These are phyloP conservation scores for Quercus berberidifolia DNA, from an alignment of 306 rosid genomes.

Conservation along the genomic window DNA sequence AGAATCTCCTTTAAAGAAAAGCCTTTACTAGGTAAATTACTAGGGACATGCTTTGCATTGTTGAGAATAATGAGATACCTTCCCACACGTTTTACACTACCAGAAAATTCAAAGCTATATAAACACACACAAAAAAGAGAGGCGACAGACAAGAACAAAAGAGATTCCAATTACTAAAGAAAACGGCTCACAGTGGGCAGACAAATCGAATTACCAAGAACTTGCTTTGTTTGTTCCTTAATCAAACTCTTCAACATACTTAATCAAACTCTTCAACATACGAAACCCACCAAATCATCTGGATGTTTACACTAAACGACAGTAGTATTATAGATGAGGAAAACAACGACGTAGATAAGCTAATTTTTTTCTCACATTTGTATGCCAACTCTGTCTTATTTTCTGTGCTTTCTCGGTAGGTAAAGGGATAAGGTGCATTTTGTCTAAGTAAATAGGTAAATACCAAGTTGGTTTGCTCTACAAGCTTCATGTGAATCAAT, in stretches of 20 bases:
- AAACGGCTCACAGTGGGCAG: background rate
- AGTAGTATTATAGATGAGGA: background rate
- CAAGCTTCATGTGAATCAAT: background rate
- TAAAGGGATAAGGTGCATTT: background rate
- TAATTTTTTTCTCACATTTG: background rate
- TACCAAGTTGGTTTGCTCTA: background rate
- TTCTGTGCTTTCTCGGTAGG: conserved; percentile 4
- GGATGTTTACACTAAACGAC: background rate
- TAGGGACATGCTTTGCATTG: too few species aligned
- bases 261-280: background rate
- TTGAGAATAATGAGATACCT: too few species aligned
- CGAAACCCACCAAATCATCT: conserved; percentile 2
- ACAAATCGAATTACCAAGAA: conserved; percentile 5
- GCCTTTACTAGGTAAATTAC: too few species aligned
- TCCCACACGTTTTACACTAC: too few species aligned
- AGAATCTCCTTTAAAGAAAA: too few species aligned
- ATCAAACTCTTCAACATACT: background rate
- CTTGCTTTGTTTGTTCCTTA: conserved; percentile 30
- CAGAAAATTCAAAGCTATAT: background rate
- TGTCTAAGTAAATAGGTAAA: background rate
- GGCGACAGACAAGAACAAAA: conserved; percentile 6
- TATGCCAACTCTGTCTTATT: background rate
- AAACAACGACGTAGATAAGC: background rate
- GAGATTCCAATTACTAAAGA: conserved; percentile 19
- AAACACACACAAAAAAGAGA: background rate